Conservation (phyloP, 73 alveolate species). For the Tetrahymena thermophila region DNA sequence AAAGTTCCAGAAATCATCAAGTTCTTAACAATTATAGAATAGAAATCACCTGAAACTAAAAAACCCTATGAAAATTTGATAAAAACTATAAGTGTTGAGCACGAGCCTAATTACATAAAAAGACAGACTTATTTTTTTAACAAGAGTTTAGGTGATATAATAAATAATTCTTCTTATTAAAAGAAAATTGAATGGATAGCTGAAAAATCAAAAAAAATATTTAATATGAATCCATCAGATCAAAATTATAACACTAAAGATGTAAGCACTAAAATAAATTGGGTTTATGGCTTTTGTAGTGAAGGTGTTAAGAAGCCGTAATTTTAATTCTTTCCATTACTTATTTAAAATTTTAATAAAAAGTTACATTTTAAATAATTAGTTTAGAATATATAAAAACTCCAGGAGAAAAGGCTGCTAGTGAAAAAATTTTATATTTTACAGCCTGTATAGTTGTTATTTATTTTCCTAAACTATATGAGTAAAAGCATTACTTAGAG, state of each 20-base stretch:
- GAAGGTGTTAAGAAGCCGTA: constrained; percentile 81
- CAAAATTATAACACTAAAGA: constrained; percentile 36
- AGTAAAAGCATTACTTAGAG: constrained; percentile 77
- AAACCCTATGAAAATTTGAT: constrained; percentile 39
- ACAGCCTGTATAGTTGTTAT: constrained; percentile 82
- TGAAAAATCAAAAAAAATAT: constrained; percentile 37
- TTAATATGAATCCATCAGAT: constrained; percentile 39
- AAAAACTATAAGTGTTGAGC: neutral
- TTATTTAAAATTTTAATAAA: neutral
- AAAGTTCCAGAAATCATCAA: constrained; percentile 59
- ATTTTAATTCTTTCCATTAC: constrained; percentile 30
- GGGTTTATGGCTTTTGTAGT: constrained; percentile 96
- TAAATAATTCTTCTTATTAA: constrained; percentile 14
- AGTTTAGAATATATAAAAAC: constrained; percentile 4
- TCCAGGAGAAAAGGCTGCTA: constrained; percentile 40
- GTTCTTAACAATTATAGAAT: constrained; percentile 55
- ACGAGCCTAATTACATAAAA: constrained; percentile 41
- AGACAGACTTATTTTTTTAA: constrained; percentile 15
- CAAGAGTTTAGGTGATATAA: neutral
- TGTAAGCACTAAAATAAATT: constrained; percentile 59
- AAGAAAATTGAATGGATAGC: constrained; percentile 47
- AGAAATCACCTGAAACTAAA: constrained; percentile 63
- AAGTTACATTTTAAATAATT: neutral
- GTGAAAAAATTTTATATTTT: constrained; percentile 74
- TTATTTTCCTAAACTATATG: constrained; percentile 69